Base-by-base conservation (phyloP, 768 basidiomycete species). In the Suillus tomentosus region DNA sequence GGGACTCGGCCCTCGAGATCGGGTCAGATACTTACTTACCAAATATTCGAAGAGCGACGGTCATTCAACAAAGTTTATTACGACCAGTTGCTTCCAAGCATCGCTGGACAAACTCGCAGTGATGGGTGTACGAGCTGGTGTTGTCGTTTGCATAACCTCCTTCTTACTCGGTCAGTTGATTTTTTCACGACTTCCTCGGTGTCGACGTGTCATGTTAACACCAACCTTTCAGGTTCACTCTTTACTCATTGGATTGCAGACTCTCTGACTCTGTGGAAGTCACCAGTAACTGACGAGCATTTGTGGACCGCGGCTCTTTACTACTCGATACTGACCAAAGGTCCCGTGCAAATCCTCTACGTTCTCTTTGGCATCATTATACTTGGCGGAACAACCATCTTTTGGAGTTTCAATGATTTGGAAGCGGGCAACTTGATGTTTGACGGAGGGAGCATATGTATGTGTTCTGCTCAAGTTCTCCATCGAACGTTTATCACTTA, bases 161-260 rank as follows among this genome's bases (percentile, higher is more conserved):
- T 93, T 94, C 69, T 81, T 95, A 24, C 84, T 95, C 27, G 92
- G 92, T 91, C 62, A 48, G 81, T 55, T 22, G 9, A 65, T 50
- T 63, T 54, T 66, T 31, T 47, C 5, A 27, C 31, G 27, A 43
- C 40, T 1, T 54, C 17, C 14, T 47, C 31, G 8, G 43, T n/a
- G 27, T 53, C 31, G 9, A 3, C 11, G 31, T 53, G 51, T 17
- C 40, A 39, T 57, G 14, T 22, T 31, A 55, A 64, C 31, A 57
- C 34, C 14, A 24, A 6, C 36, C 42, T 19, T 17, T 58, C 74
- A 94, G 92, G 93, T 59, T 79, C 89, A 54, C 81, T 95, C 5
- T 93, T 93, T 73, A 94, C 92, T 42, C 90, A 95, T 73, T 95
- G 93, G 93, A 94, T 92, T 66, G 93, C 93, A n/a, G 93, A 95